Evolutionary conservation across 1,284 basidiomycete genomes (phyloP).

Genomic region (Melanopsichium pennsylvanicum): DNA sequence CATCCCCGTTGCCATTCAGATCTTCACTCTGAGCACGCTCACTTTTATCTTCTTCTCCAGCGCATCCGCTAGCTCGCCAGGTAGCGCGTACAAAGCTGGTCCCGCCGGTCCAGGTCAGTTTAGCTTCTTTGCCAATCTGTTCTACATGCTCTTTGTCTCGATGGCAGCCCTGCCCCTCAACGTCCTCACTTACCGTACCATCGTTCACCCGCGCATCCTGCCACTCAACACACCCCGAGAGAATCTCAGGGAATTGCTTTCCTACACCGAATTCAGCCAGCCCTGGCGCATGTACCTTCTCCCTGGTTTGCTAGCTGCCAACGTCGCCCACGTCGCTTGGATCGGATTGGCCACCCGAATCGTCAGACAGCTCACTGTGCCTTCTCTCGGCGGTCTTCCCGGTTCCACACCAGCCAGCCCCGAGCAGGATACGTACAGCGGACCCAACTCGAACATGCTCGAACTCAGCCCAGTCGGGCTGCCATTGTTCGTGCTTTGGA

Average conservation of each 20-base stretch:
- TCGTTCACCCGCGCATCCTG: conserved; percentile 59
- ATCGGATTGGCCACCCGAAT: conserved; percentile 52
- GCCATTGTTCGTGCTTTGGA: conserved; percentile 54
- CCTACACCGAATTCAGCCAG: conserved; percentile 51
- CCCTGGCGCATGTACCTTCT: conserved; percentile 60
- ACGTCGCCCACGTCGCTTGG: conserved; percentile 51
- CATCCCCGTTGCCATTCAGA: conserved; percentile 42
- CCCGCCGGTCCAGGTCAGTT: conserved; percentile 54
- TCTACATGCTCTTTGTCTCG: conserved; percentile 51
- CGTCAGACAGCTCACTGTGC: conserved; percentile 54
- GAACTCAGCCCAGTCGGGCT: conserved; percentile 49
- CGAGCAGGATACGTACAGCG: conserved; percentile 48
- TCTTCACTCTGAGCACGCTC: conserved; percentile 40
- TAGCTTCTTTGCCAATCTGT: conserved; percentile 53
- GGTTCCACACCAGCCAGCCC: conserved; percentile 38
- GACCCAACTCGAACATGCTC: conserved; percentile 49
- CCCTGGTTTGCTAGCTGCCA: conserved; percentile 55
- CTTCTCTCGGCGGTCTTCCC: conserved; percentile 46
- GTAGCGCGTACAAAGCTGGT: conserved; percentile 53
- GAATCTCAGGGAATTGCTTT: conserved; percentile 55
- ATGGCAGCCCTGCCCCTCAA: conserved; percentile 55
- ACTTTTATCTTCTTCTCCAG: conserved; percentile 53
- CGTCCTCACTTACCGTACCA: conserved; percentile 56
- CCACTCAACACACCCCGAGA: conserved; percentile 33
- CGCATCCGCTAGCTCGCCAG: conserved; percentile 25